phyloP scores from a whole-genome alignment of 2,329 filamentous ascomycete genomes.

The Pseudogymnoascus sp. region DNA sequence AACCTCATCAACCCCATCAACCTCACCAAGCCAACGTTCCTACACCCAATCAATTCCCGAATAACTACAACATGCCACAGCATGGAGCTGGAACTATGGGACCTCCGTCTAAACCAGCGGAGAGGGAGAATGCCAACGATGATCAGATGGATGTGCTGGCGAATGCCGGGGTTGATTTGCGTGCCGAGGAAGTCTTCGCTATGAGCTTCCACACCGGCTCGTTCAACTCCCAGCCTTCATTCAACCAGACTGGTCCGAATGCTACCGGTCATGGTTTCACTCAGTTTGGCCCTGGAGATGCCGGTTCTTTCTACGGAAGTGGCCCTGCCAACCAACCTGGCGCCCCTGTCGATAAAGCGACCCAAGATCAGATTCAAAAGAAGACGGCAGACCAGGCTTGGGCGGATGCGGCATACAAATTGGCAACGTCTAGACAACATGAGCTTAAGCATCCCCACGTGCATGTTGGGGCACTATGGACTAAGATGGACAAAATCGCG shows the following conservation, averaged over 20 bases:
- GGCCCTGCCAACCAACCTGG: constrained; percentile 57
- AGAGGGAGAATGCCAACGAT: constrained; percentile 56
- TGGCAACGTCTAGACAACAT: constrained; percentile 48
- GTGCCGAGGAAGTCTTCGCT: constrained; percentile 77
- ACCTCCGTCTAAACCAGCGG: constrained; percentile 52
- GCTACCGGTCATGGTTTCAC: constrained; percentile 41
- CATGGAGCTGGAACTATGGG: constrained; percentile 41
- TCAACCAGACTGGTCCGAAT: constrained; percentile 31
- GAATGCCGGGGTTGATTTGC: constrained; percentile 78
- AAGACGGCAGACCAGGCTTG: constrained; percentile 59
- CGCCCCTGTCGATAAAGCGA: constrained; percentile 37
- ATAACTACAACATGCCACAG: constrained; percentile 29
- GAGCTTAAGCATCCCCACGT: constrained; percentile 50
- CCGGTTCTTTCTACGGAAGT: constrained; percentile 54
- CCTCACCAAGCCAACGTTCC: constrained; percentile 15
- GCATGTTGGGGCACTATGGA: constrained; percentile 20
- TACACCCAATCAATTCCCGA: constrained; percentile 13
- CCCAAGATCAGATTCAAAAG: constrained; percentile 57
- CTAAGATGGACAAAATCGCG: constrained; percentile 48
- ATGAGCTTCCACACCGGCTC: constrained; percentile 56
- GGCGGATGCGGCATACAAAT: constrained; percentile 48
- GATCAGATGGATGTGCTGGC: constrained; percentile 78
- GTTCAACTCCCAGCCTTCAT: constrained; percentile 36
- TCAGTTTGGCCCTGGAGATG: constrained; percentile 46
- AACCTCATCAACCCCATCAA: constrained; percentile 20